These are phyloP conservation scores for Pseudomonodictys pantanalensis DNA, from an alignment of 495 filamentous ascomycete species.

Conservation along the genomic window DNA sequence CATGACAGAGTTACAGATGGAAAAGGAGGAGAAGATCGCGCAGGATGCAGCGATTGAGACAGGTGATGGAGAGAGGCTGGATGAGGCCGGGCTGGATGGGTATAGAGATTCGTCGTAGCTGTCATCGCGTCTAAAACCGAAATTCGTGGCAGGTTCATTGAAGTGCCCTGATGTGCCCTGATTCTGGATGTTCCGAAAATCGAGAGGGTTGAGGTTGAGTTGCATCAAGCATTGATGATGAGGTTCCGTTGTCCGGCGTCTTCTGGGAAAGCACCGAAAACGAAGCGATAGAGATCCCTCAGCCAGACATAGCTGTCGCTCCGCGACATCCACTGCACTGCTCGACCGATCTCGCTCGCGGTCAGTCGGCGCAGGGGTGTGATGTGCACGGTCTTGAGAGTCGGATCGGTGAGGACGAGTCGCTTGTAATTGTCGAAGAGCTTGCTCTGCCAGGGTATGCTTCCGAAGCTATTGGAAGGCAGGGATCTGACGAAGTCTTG, in stretches of 20 bases:
- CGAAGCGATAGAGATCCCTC: conserved; percentile 74
- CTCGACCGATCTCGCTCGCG: conserved; percentile 70
- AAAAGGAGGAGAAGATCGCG: not conserved
- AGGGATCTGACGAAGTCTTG: conserved; percentile 72
- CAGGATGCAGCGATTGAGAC: no score
- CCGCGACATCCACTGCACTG: conserved; percentile 69
- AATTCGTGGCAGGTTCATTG: no score
- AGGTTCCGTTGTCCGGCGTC: conserved; percentile 52
- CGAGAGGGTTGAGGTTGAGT: not conserved
- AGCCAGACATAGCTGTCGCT: conserved; percentile 69
- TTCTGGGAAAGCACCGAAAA: conserved; percentile 78
- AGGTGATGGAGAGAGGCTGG: no score
- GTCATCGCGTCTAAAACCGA: no score
- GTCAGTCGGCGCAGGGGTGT: conserved; percentile 57
- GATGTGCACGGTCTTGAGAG: conserved; percentile 55
- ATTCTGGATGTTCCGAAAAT: not conserved
- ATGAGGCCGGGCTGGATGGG: no score
- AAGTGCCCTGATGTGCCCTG: not conserved
- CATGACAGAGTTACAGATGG: not conserved
- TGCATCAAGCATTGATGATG: conserved; percentile 29
- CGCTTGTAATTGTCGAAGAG: conserved; percentile 76
- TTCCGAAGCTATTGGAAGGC: conserved; percentile 73
- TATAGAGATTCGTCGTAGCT: no score
- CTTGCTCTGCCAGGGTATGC: conserved; percentile 62
- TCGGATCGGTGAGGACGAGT: conserved; percentile 65